Evolutionary conservation across 441 rosid genomes (phyloP).

Genomic region (Pelargonium myrrhifolium): DNA sequence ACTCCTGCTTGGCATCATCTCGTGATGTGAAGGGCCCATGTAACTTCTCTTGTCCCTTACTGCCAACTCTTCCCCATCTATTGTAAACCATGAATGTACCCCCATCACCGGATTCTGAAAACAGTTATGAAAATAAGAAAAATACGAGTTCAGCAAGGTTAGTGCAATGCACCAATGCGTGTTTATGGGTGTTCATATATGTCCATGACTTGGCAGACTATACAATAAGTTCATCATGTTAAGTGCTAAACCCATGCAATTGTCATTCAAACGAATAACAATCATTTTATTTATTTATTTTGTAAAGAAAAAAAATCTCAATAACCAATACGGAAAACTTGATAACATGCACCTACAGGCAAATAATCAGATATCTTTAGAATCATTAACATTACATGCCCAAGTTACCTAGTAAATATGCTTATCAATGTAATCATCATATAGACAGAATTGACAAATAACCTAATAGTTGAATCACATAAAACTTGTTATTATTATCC

Average conservation of each 20-base stretch:
- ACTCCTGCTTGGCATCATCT: constrained; percentile 45
- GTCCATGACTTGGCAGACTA: neutral
- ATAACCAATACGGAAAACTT: no score
- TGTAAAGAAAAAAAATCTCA: no score
- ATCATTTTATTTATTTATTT: neutral
- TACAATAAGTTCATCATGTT: neutral
- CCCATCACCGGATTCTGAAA: constrained; percentile 56
- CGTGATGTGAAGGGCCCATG: constrained; percentile 55
- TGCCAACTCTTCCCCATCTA: constrained; percentile 84
- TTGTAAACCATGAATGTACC: constrained; percentile 46
- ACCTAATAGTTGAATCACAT: constrained; percentile 66
- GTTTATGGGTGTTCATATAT: neutral
- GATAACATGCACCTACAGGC: neutral
- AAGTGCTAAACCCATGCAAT: constrained; percentile 4
- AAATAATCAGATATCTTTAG: neutral
- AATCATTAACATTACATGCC: neutral
- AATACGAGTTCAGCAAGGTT: constrained; percentile 10
- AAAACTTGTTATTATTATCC: constrained; percentile 68
- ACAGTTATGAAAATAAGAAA: constrained; percentile 16
- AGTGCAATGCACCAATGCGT: neutral
- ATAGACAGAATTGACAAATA: constrained; percentile 16
- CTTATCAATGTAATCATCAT: neutral
- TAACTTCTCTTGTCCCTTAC: constrained; percentile 74
- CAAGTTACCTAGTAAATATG: neutral
- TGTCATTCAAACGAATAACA: constrained; percentile 1